phyloP scores from a whole-genome alignment of 2,329 filamentous ascomycete genomes.

The Cladosporium sp. region DNA sequence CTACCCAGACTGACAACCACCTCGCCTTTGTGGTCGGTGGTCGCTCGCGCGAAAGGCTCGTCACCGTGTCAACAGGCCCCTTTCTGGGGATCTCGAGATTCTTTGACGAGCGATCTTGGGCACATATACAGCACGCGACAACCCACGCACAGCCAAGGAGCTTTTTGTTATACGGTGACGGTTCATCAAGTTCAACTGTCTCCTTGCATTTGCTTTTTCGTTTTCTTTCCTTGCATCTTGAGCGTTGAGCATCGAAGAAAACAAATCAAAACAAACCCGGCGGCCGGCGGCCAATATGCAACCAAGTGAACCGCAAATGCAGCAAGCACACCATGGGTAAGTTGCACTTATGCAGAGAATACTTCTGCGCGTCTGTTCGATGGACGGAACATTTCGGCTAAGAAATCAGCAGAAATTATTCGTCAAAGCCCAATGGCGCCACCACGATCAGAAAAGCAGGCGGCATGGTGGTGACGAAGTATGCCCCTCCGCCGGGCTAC shows the following conservation, averaged over 20 bases:
- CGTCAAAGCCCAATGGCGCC: conserved; percentile 35
- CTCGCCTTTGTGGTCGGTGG: conserved; percentile 2
- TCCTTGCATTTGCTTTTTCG: background rate
- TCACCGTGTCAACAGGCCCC: conserved; percentile 11
- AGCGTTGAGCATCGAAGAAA: background rate
- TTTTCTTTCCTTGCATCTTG: background rate
- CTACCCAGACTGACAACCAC: conserved; percentile 1
- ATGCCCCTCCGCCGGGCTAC: conserved; percentile 46
- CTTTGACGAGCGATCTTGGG: conserved; percentile 1
- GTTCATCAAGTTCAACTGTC: background rate
- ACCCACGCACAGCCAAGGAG: background rate
- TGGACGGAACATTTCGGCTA: background rate
- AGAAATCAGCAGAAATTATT: conserved; percentile 21
- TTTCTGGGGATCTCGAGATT: conserved; percentile 7
- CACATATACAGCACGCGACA: conserved; percentile 2
- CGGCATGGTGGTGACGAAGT: conserved; percentile 42
- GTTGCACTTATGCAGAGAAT: background rate
- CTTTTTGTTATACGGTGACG: background rate
- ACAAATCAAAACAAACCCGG: background rate
- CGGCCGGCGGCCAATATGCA: background rate
- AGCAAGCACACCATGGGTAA: conserved; percentile 10
- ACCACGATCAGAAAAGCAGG: conserved; percentile 30
- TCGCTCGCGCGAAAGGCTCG: conserved; percentile 1
- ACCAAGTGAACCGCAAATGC: conserved; percentile 6
- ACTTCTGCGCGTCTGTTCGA: no score